Conservation (phyloP, 768 basidiomycete genomes). For the Tricholoma sp. region DNA sequence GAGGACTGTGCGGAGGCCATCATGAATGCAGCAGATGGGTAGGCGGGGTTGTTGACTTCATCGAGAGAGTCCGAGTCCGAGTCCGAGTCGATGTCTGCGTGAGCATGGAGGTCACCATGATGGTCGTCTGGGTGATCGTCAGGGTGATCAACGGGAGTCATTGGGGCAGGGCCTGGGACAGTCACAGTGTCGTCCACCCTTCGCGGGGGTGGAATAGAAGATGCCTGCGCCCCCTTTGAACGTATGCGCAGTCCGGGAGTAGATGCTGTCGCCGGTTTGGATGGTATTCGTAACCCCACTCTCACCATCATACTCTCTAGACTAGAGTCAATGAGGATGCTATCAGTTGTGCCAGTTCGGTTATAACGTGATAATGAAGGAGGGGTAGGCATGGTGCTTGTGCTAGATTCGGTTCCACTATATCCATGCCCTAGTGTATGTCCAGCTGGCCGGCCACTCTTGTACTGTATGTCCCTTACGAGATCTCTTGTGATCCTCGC, state of each 20-base stretch:
- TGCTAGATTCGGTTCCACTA: slow-evolving; percentile 49
- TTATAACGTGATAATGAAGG: slow-evolving; percentile 69
- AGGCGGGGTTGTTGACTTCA: slow-evolving; percentile 49
- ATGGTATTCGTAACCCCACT: slow-evolving; percentile 42
- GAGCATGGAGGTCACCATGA: slow-evolving; percentile 11
- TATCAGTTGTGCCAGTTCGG: slow-evolving; percentile 41
- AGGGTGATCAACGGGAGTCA: slow-evolving; percentile 6
- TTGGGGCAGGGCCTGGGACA: neutral
- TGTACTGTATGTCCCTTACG: slow-evolving; percentile 47
- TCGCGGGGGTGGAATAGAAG: neutral
- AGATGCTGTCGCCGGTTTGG: slow-evolving; percentile 19
- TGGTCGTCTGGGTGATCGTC: neutral
- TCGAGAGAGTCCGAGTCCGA: slow-evolving; percentile 51
- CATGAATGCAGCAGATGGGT: slow-evolving; percentile 70
- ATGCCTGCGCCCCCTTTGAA: slow-evolving; percentile 14
- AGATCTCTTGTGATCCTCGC: slow-evolving; percentile 63
- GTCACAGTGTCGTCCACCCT: neutral
- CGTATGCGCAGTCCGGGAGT: slow-evolving; percentile 27
- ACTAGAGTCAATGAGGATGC: slow-evolving; percentile 48
- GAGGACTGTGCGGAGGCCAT: slow-evolving; percentile 43
- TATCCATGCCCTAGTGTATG: slow-evolving; percentile 17
- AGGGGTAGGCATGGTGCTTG: slow-evolving; percentile 65
- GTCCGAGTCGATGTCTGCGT: slow-evolving; percentile 30
- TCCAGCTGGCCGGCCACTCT: slow-evolving; percentile 24
- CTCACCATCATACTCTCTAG: slow-evolving; percentile 69